Base-by-base conservation (phyloP, 441 rosid genomes). In the Adansonia grandidieri region DNA sequence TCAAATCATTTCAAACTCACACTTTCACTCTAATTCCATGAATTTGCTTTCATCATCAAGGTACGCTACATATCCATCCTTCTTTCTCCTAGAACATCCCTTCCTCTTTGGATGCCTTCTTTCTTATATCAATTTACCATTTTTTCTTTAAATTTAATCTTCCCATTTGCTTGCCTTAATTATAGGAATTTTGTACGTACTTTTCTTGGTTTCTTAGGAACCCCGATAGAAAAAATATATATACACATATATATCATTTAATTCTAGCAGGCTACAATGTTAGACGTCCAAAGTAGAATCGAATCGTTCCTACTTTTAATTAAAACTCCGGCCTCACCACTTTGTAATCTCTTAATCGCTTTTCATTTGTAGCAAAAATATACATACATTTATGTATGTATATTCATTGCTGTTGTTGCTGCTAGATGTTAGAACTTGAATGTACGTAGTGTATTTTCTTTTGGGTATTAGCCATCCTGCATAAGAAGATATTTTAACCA, bases 1-100 rank as follows among this genome's bases (percentile, higher is more conserved):
- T 61, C 50, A 37, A 56, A 15, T 32, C 56, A 61, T 19, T 74
- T 61, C 24, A 14, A 58, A 61, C 70, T 51, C 56, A 28, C 57
- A 13, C n/a, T 53, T 1, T 53, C 57, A 53, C 19, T 13, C 57
- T 37, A 4, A 42, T 42, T 73, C 76, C 77, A 32, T 6, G 77
- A 63, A n/a, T 80, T 78, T 79, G 77, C 67, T 63, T 76, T 82
- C 61, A 45, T 45, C 15, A 60, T 80, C 86, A 70, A 79, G 86
- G 87, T 84, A 77, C 72, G 84, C 51, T 48, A 11, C 75, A 32
- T 50, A 47, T 54, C 58, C 37, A 17, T n/a, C 48, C 77, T 5
- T 42, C 45, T 42, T 42, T 42, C 45, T 42, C 45, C 45, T 5
- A 6, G n/a, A 9, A 42, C 6, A 42, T 42, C 45, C 45, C 7